Conservation (phyloP, 352 stramenopile genomes). For the Phytophthora ohioensis region DNA sequence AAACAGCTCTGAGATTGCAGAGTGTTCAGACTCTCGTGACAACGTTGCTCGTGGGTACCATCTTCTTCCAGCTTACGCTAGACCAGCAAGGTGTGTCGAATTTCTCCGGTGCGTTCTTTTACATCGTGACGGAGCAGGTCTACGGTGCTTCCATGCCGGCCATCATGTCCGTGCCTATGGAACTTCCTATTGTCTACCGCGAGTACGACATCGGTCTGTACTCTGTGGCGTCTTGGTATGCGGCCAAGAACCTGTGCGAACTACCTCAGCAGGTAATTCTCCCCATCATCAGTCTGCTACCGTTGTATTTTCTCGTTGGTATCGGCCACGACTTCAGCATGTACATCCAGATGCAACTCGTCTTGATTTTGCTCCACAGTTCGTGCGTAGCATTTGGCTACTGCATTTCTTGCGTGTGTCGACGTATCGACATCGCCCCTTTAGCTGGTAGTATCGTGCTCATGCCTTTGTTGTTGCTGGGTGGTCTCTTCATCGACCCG, state of each 20-base stretch:
- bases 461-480: constrained; percentile 58
- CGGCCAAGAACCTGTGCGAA: constrained; percentile 68
- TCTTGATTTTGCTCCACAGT: constrained; percentile 53
- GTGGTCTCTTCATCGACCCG: constrained; percentile 57
- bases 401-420: constrained; percentile 53
- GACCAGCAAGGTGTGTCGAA: constrained; percentile 57
- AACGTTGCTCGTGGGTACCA: constrained; percentile 50
- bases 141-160: constrained; percentile 52
- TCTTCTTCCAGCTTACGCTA: constrained; percentile 60
- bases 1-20: constrained; percentile 45
- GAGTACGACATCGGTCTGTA: constrained; percentile 64
- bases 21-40: constrained; percentile 52
- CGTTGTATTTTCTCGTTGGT: constrained; percentile 58
- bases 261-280: constrained; percentile 55
- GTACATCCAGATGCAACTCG: constrained; percentile 55
- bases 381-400: constrained; percentile 54
- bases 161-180: constrained; percentile 55
- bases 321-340: constrained; percentile 47
- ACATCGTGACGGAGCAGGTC: constrained; percentile 58
- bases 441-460: constrained; percentile 48
- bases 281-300: constrained; percentile 52
- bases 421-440: constrained; percentile 49
- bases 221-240: constrained; percentile 52
- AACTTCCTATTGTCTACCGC: constrained; percentile 59
- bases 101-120: constrained; percentile 67